Percentiles rank a stretch among this genome's conserved stretches.
Conservation (phyloP, 108 stramenopile species). For the Nitzschia putrida region DNA sequence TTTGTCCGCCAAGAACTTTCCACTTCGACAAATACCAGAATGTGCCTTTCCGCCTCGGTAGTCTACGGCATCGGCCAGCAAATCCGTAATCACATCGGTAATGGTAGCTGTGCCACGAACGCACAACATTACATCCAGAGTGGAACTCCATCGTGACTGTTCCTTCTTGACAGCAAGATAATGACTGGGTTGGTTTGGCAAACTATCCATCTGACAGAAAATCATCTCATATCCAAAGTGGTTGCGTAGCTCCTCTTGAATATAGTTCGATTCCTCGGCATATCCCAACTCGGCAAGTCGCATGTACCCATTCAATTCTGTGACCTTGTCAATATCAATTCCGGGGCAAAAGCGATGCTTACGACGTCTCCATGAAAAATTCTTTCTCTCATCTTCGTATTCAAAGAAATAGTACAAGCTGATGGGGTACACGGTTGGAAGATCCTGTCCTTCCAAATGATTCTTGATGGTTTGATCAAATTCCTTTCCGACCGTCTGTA, state of each 20-base stretch:
- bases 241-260: slow-evolving; percentile 47
- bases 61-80: slow-evolving; percentile 60
- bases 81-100: slow-evolving; percentile 78
- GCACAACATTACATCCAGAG: slow-evolving; percentile 68
- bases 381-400: slow-evolving; percentile 67
- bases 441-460: slow-evolving; percentile 22
- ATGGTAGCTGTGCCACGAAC: slow-evolving; percentile 82
- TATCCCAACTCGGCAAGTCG: slow-evolving; percentile 65
- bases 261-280: slow-evolving; percentile 58
- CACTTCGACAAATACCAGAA: slow-evolving; percentile 62
- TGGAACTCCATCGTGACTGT: slow-evolving; percentile 45
- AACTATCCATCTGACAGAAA: slow-evolving; percentile 54
- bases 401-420: slow-evolving; percentile 73
- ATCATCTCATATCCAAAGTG: slow-evolving; percentile 49
- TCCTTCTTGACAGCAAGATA: slow-evolving; percentile 75
- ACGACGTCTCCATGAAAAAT: slow-evolving; percentile 80
- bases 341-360: slow-evolving; percentile 65
- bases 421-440: slow-evolving; percentile 19
- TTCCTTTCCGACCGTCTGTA: slow-evolving; percentile 2
- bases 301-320: slow-evolving; percentile 67
- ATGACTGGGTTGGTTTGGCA: slow-evolving; percentile 72
- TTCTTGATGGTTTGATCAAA: slow-evolving; percentile 9
- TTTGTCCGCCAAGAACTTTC: slow-evolving; percentile 59
- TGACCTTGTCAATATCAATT: slow-evolving; percentile 55
- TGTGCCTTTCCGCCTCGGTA: slow-evolving; percentile 78